A percentile compares a stretch with the other conserved stretches of the same genome.
phyloP scores from a whole-genome alignment of 768 basidiomycete species.

The Russula lepida region DNA sequence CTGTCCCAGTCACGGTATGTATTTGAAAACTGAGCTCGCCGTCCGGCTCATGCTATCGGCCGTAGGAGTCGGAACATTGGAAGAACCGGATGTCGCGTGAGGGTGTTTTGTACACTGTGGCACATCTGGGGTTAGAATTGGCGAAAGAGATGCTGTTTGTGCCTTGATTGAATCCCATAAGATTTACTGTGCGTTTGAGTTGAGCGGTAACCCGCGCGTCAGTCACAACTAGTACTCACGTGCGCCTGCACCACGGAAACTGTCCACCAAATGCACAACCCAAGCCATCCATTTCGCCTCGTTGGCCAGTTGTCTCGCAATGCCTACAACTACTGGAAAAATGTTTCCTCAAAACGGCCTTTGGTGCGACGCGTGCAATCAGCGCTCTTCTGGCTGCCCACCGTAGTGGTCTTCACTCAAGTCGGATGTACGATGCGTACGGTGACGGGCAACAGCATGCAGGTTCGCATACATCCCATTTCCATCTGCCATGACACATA shows the following conservation, averaged over 20 bases:
- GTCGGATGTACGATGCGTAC: constrained; percentile 11
- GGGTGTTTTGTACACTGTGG: constrained; percentile 19
- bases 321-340: constrained; percentile 1
- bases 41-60: not conserved
- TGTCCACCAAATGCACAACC: not conserved
- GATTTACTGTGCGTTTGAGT: too few relatives aligned
- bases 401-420: constrained; percentile 9
- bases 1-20: constrained; percentile 10
- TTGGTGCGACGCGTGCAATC: not conserved
- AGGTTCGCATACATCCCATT: constrained; percentile 4
- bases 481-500: not conserved
- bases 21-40: not conserved
- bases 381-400: constrained; percentile 17
- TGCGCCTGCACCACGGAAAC: not conserved
- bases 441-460: constrained; percentile 21
- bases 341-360: not conserved
- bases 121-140: constrained; percentile 24
- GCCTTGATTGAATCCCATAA: too few relatives aligned
- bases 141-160: constrained; percentile 22
- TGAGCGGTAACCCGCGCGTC: too few relatives aligned
- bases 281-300: not conserved
- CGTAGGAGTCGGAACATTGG: constrained; percentile 22
- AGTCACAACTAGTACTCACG: too few relatives aligned
- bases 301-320: not conserved
- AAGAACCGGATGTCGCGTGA: constrained; percentile 4